These are phyloP conservation scores for Papilionanthe hybrid DNA, from an alignment of 116 monocot genomes.

Conservation along the genomic window DNA sequence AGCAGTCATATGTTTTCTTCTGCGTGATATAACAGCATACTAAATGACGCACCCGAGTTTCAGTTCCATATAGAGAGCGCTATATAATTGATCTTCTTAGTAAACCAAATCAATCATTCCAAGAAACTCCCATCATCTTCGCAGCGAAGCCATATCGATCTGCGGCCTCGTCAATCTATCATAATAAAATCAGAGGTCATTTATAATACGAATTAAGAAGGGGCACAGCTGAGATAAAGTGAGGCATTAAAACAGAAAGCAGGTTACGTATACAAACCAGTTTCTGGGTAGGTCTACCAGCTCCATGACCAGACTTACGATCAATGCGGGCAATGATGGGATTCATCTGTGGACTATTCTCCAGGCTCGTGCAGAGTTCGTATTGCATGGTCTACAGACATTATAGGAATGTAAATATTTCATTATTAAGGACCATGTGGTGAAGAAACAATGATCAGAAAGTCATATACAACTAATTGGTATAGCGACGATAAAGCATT, in stretches of 20 bases:
- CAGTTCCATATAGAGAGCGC: no score
- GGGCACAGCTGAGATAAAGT: not conserved
- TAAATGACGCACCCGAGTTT: no score
- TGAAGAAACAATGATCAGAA: no score
- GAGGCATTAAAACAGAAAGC: not conserved
- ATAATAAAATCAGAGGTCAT: not conserved
- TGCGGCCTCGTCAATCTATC: constrained; percentile 91
- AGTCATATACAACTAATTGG: no score
- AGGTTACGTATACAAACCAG: constrained; percentile 30
- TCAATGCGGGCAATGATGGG: constrained; percentile 74
- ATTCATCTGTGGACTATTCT: constrained; percentile 69
- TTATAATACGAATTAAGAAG: not conserved
- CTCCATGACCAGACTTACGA: constrained; percentile 73
- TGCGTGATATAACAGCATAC: no score
- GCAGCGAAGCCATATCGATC: constrained; percentile 87
- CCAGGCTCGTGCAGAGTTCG: constrained; percentile 53
- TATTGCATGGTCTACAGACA: constrained; percentile 73
- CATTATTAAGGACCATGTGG: not conserved
- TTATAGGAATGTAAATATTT: not conserved
- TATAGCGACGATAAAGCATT: no score
- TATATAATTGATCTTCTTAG: not conserved
- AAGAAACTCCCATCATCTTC: constrained; percentile 56
- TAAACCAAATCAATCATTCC: constrained; percentile 38
- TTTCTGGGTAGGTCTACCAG: constrained; percentile 74
- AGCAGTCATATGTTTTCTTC: no score